Conservation (phyloP, 2,329 filamentous ascomycete species). For the Hypoxylon sp. region DNA sequence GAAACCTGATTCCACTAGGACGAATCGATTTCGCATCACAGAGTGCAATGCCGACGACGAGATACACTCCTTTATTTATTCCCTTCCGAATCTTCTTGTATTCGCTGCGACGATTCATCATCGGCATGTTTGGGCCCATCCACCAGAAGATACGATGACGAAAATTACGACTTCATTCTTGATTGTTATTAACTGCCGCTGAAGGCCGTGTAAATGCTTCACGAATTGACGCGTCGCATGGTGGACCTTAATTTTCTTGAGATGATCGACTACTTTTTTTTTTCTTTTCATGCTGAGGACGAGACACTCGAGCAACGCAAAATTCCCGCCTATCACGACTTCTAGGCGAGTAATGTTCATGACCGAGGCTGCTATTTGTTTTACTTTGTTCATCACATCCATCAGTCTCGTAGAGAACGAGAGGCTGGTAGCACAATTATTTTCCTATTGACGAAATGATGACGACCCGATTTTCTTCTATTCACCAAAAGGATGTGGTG, state of each 20-base stretch:
- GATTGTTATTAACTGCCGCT: constrained; percentile 53
- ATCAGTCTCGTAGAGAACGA: constrained; percentile 44
- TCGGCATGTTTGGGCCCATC: constrained; percentile 52
- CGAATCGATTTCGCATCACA: constrained; percentile 38
- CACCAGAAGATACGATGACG: constrained; percentile 55
- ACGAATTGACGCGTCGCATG: constrained; percentile 54
- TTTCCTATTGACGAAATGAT: constrained; percentile 55
- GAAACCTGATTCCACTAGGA: constrained; percentile 40
- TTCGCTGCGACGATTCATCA: constrained; percentile 54
- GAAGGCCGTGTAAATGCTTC: constrained; percentile 54
- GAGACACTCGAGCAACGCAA: constrained; percentile 52
- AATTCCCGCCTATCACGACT: constrained; percentile 51
- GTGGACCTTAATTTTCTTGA: constrained; percentile 52
- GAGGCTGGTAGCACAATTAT: constrained; percentile 51
- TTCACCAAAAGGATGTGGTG: constrained; percentile 57
- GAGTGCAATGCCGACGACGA: constrained; percentile 44
- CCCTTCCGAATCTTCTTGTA: constrained; percentile 54
- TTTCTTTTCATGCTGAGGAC: constrained; percentile 49
- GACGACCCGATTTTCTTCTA: constrained; percentile 54
- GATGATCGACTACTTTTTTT: constrained; percentile 43
- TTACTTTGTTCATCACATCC: constrained; percentile 50
- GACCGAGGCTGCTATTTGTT: constrained; percentile 51
- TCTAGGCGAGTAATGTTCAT: constrained; percentile 54
- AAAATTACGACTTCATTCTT: constrained; percentile 58
- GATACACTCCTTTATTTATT: constrained; percentile 46